Evolutionary conservation across 331 rosid species (phyloP), one percentile per base, ranked within the genome.

Genomic region (Malus hybrid): DNA sequence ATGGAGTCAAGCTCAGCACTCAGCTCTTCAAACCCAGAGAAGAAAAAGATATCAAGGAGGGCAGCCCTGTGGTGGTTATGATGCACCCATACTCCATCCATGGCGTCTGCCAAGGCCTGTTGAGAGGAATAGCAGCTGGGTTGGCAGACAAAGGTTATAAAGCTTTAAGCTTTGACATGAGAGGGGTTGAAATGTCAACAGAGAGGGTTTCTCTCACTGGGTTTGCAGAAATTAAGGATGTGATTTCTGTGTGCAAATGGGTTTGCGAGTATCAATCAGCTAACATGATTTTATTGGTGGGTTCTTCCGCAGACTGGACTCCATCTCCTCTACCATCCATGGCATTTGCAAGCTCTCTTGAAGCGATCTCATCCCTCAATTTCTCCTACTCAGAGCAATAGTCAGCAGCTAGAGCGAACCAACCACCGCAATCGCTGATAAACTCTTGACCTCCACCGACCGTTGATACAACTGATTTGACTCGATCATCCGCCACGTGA

Each of bases 81-180:
- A 96, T 94, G 15, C 99, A 94, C 71, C 99, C 97, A 0, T 92
- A 85, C 78, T 88, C 99, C n/a, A n/a, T 94, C 44, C 27, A 92
- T 42, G 97, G 99, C 15, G 97, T 96, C 15, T 92, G 85, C 7
- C 99, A 92, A 69, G 97, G 89, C 44, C 96, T 90, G 3, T 86
- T 94, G 74, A 83, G 78, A 80, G 97, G 97, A 18, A 87, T 94
- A 2, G 97, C 97, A 2, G 75, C 80, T 80, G 87, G 85, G 16
- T 76, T 90, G 67, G 97, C 96, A 5, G 81, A 61, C 1, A 77
- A 83, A n/a, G 99, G 99, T 31, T 86, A 62, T 46, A 76, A 46
- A 5, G 87, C 97, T 5, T 76, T 89, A 48, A 92, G 96, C 50
- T 92, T 94, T 65, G 99, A 94, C 75, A 88, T 89, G 93, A 84